phyloP scores from a whole-genome alignment of 2,329 filamentous ascomycete species.

The Paraphoma sp. region DNA sequence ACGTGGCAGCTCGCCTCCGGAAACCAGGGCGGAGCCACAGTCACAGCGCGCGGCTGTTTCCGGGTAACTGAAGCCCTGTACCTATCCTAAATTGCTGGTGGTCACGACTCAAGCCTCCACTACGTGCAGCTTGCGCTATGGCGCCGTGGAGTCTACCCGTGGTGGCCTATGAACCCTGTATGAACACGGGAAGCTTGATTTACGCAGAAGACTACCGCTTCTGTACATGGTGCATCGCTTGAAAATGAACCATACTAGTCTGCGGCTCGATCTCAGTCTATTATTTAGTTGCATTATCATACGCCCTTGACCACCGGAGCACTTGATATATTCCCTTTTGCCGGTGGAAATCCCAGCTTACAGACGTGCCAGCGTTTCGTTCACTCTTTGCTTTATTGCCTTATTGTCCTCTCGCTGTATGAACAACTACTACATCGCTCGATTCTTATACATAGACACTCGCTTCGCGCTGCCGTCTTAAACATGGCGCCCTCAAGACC shows the following conservation, averaged over 20 bases:
- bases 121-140: conserved; percentile 16
- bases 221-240: conserved; percentile 27
- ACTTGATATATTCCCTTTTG: conserved; percentile 39
- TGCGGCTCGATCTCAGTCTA: conserved; percentile 37
- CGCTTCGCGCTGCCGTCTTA: conserved; percentile 4
- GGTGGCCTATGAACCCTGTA: conserved; percentile 28
- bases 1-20: conserved; percentile 26
- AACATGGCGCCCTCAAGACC: conserved; percentile 65
- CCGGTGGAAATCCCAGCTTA: conserved; percentile 18
- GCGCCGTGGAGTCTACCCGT: conserved; percentile 27
- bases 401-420: conserved; percentile 13
- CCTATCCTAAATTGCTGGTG: conserved; percentile 30
- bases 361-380: conserved; percentile 11
- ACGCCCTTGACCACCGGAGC: conserved; percentile 28
- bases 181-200: conserved; percentile 33
- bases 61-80: conserved; percentile 29
- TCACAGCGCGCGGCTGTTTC: conserved; percentile 31
- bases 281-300: conserved; percentile 39
- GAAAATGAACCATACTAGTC: conserved; percentile 31
- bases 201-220: conserved; percentile 37
- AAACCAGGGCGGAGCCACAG: conserved; percentile 27
- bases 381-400: conserved; percentile 13
- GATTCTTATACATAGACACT: conserved; percentile 6
- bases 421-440: conserved; percentile 7
- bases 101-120: conserved; percentile 34